Percentiles rank a stretch among this genome's conserved stretches.
phyloP scores from a whole-genome alignment of 257 asterid genomes.

The Ballota nigra region DNA sequence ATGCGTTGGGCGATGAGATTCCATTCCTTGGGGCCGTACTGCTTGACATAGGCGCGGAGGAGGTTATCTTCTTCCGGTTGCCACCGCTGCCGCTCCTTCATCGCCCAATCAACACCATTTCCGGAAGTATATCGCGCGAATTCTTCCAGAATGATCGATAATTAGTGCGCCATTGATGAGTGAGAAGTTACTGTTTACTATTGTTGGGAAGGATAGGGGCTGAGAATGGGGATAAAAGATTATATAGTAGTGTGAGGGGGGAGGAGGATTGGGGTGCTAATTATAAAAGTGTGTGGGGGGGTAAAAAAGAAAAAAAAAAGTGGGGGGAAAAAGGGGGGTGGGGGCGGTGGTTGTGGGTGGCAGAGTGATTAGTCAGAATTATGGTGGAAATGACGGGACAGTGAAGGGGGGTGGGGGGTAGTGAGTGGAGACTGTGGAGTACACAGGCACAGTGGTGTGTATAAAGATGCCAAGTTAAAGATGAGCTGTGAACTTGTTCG shows the following conservation, averaged over 20 bases:
- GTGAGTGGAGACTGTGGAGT: conserved; percentile 3
- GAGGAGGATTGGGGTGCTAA: neutral
- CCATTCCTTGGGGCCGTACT: conserved; percentile 85
- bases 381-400: conserved; percentile 67
- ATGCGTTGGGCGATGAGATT: conserved; percentile 67
- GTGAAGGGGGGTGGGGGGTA: neutral
- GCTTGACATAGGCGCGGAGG: conserved; percentile 78
- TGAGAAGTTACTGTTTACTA: conserved; percentile 24
- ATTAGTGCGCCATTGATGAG: neutral
- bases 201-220: neutral
- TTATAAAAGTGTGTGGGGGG: conserved; percentile 18
- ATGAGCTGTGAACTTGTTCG: conserved; percentile 26
- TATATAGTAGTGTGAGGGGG: conserved; percentile 21
- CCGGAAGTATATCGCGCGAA: neutral
- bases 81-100: conserved; percentile 91
- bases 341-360: conserved; percentile 21
- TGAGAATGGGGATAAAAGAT: conserved; percentile 3
- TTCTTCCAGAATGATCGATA: neutral
- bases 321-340: neutral
- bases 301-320: conserved; percentile 10
- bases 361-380: conserved; percentile 44
- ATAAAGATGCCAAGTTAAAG: conserved; percentile 45
- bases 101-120: conserved; percentile 32
- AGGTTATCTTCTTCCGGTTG: conserved; percentile 82
- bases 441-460: conserved; percentile 20